Evolutionary conservation across 2,329 filamentous ascomycete species (phyloP).

Genomic region (Tympanopsis confertula): DNA sequence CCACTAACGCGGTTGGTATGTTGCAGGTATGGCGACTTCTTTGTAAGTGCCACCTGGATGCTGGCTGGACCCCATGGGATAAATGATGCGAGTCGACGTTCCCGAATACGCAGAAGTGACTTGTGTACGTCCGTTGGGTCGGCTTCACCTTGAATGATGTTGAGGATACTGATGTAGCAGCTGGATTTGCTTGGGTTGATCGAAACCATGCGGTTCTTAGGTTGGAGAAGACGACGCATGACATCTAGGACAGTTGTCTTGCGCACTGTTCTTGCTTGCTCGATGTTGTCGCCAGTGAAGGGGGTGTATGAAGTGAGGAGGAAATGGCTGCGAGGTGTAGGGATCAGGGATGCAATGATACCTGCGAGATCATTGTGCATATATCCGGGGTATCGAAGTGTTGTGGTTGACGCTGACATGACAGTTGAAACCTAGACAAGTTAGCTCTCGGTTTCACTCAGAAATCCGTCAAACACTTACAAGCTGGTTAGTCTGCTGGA

Average conservation of each 20-base stretch:
- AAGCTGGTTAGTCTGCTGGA: slow-evolving; percentile 94
- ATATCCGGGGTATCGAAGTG: slow-evolving; percentile 90
- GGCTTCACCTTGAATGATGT: slow-evolving; percentile 97
- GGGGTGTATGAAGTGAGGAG: slow-evolving; percentile 97
- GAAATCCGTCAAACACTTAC: slow-evolving; percentile 28
- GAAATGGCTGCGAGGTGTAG: slow-evolving; percentile 94
- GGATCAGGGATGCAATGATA: slow-evolving; percentile 90
- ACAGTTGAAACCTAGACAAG: slow-evolving; percentile 69
- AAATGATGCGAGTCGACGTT: slow-evolving; percentile 85
- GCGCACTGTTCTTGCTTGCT: slow-evolving; percentile 91
- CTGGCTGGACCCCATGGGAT: slow-evolving; percentile 97
- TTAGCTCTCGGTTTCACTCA: slow-evolving; percentile 4
- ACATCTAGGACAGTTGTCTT: slow-evolving; percentile 97
- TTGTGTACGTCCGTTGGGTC: slow-evolving; percentile 98
- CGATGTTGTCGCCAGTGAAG: slow-evolving; percentile 90
- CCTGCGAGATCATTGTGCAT: slow-evolving; percentile 99
- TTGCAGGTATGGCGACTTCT: slow-evolving; percentile 89
- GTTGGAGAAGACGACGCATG: slow-evolving; percentile 88
- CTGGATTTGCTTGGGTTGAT: slow-evolving; percentile 91
- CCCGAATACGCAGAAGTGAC: slow-evolving; percentile 87
- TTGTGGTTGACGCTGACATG: slow-evolving; percentile 96
- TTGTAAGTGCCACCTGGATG: slow-evolving; percentile 92
- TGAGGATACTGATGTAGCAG: slow-evolving; percentile 97
- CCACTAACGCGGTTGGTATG: slow-evolving; percentile 91
- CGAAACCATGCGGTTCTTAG: slow-evolving; percentile 98